Evolutionary conservation across 2,329 filamentous ascomycete species (phyloP).

Genomic region (Pestalotiopsis sp.): DNA sequence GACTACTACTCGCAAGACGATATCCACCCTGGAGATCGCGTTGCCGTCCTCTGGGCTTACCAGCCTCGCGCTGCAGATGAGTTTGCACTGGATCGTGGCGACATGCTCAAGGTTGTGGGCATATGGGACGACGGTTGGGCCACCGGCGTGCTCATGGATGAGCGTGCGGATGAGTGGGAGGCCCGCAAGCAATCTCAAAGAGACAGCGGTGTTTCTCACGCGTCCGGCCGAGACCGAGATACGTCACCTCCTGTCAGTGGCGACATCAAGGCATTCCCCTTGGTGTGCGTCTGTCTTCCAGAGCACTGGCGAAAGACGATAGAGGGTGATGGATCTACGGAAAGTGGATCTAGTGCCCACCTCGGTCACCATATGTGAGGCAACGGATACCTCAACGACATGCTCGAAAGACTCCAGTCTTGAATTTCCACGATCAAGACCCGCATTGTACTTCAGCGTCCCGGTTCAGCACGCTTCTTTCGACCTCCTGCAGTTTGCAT

Average conservation of each 20-base stretch:
- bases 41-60: slow-evolving; percentile 94
- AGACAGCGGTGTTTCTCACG: slow-evolving; percentile 91
- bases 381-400: slow-evolving; percentile 15
- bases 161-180: slow-evolving; percentile 89
- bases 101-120: slow-evolving; percentile 97
- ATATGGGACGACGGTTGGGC: slow-evolving; percentile 99
- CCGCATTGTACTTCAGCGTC: background rate
- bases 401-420: background rate
- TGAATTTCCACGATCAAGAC: slow-evolving; percentile 14
- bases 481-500: slow-evolving; percentile 29
- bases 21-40: slow-evolving; percentile 87
- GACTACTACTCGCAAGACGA: slow-evolving; percentile 99
- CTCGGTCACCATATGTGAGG: slow-evolving; percentile 28
- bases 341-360: slow-evolving; percentile 53
- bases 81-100: slow-evolving; percentile 88
- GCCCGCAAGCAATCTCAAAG: slow-evolving; percentile 74
- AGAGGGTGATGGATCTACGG: slow-evolving; percentile 79
- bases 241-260: slow-evolving; percentile 68
- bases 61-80: slow-evolving; percentile 92
- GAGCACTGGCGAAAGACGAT: slow-evolving; percentile 98
- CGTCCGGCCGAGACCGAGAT: slow-evolving; percentile 62
- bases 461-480: background rate
- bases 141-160: slow-evolving; percentile 82
- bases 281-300: slow-evolving; percentile 93
- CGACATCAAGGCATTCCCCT: slow-evolving; percentile 96